Evolutionary conservation across 148 eudicot species (phyloP).

Genomic region (Rhododendron griersonianum): DNA sequence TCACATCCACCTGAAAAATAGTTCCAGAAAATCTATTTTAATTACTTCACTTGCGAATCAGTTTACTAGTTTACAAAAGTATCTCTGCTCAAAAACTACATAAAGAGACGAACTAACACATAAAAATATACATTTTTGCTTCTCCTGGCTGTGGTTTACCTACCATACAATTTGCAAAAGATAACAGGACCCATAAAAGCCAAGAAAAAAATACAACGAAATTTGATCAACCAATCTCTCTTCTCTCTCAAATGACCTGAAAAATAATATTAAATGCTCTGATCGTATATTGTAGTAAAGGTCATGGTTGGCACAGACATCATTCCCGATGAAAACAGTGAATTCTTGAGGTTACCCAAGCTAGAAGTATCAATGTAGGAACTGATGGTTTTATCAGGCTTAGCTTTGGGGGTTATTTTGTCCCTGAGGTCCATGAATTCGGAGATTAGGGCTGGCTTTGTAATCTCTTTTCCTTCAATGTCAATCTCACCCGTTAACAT

Average conservation of each 20-base stretch:
- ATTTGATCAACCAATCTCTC: background rate
- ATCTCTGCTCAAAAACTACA: too few relatives aligned
- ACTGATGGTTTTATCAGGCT: background rate
- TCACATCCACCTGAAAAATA: too few relatives aligned
- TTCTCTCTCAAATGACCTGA: background rate
- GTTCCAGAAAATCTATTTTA: too few relatives aligned
- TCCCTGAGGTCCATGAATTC: conserved; percentile 27
- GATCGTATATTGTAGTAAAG: conserved; percentile 44
- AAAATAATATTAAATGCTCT: conserved; percentile 20
- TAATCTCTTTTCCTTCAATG: conserved; percentile 23
- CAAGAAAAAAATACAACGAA: background rate
- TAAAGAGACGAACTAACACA: too few relatives aligned
- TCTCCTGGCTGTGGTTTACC: too few relatives aligned
- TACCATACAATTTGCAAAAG: too few relatives aligned
- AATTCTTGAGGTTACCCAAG: conserved; percentile 9
- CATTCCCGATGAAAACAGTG: background rate
- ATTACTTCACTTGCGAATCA: too few relatives aligned
- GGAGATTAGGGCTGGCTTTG: conserved; percentile 41
- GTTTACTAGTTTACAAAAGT: too few relatives aligned
- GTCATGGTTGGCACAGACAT: conserved; percentile 36
- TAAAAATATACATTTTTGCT: too few relatives aligned
- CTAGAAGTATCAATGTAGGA: conserved; percentile 12
- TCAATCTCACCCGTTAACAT: conserved; percentile 59
- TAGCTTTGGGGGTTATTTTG: background rate
- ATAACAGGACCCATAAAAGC: too few relatives aligned